These are phyloP conservation scores for Coniferiporia weirii DNA, from an alignment of 1,284 basidiomycete genomes.

Conservation along the genomic window DNA sequence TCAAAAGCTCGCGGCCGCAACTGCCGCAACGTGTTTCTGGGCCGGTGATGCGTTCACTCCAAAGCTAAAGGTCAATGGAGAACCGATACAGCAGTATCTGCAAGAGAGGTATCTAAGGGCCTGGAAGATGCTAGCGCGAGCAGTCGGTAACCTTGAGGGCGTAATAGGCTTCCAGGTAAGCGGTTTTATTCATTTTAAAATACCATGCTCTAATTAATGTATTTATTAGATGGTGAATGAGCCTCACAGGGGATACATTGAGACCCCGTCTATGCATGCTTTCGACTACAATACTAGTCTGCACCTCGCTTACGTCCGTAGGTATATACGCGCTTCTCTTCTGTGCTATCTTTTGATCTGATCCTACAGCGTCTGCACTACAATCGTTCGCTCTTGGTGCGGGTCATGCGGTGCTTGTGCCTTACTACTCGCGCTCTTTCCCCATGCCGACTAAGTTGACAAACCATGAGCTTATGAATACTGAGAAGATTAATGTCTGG, in stretches of 20 bases:
- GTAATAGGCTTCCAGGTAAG: conserved; percentile 87
- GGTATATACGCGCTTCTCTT: conserved; percentile 28
- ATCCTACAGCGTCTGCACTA: conserved; percentile 62
- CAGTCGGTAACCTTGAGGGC: conserved; percentile 69
- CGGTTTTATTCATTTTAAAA: conserved; percentile 5
- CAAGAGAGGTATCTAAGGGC: conserved; percentile 81
- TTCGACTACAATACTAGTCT: conserved; percentile 96
- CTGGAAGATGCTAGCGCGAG: conserved; percentile 64
- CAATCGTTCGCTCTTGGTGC: conserved; percentile 82
- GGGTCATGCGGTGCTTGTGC: conserved; percentile 70
- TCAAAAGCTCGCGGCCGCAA: conserved; percentile 82
- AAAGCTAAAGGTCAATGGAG: conserved; percentile 55
- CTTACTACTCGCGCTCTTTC: conserved; percentile 76
- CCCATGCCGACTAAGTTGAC: conserved; percentile 76
- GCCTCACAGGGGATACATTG: conserved; percentile 90
- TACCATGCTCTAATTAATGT: background rate
- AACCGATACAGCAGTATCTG: conserved; percentile 77
- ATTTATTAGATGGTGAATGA: conserved; percentile 82
- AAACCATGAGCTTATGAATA: conserved; percentile 52
- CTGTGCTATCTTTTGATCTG: background rate
- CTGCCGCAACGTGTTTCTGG: conserved; percentile 91
- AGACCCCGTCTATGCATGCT: conserved; percentile 73
- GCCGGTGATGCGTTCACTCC: conserved; percentile 83
- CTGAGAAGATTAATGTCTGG: conserved; percentile 60
- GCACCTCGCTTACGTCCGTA: conserved; percentile 79